Evolutionary conservation across 139 green algal species (phyloP).

Genomic region (Helicosporidium sp.): DNA sequence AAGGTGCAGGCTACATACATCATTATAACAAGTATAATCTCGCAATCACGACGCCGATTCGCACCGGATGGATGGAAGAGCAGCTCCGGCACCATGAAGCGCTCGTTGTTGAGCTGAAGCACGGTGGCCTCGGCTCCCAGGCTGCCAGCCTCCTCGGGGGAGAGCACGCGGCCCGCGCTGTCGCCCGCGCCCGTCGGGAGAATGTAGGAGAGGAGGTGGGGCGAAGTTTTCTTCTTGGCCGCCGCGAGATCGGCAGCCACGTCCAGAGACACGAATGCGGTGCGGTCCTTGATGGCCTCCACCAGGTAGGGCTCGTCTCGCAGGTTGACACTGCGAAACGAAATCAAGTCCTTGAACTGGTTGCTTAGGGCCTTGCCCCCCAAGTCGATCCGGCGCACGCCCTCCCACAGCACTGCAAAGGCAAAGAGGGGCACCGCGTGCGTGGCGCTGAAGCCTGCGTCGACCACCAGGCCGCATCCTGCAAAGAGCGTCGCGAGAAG

Average conservation of each 20-base stretch:
- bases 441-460: slow-evolving; percentile 59
- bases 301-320: slow-evolving; percentile 84
- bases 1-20: not conserved
- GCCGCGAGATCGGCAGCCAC: slow-evolving; percentile 22
- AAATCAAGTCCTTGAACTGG: slow-evolving; percentile 75
- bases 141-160: not conserved
- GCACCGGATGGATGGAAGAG: slow-evolving; percentile 48
- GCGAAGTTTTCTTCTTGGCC: slow-evolving; percentile 18
- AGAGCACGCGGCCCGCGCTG: slow-evolving; percentile 50
- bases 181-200: slow-evolving; percentile 79
- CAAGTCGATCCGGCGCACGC: slow-evolving; percentile 66
- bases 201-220: slow-evolving; percentile 50
- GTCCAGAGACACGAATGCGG: slow-evolving; percentile 68
- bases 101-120: slow-evolving; percentile 86
- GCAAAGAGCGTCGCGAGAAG: not conserved
- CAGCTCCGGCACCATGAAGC: slow-evolving; percentile 91
- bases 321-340: slow-evolving; percentile 65
- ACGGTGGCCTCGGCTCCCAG: too few relatives aligned
- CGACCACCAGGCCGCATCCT: slow-evolving; percentile 45
- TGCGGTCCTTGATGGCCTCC: slow-evolving; percentile 77
- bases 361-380: slow-evolving; percentile 96
- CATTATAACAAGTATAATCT: not conserved
- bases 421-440: slow-evolving; percentile 55
- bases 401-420: slow-evolving; percentile 19
- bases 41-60: not conserved